These are phyloP conservation scores for Paratinospora sagittata DNA, from an alignment of 164 flowering plant genomes.

Conservation along the genomic window DNA sequence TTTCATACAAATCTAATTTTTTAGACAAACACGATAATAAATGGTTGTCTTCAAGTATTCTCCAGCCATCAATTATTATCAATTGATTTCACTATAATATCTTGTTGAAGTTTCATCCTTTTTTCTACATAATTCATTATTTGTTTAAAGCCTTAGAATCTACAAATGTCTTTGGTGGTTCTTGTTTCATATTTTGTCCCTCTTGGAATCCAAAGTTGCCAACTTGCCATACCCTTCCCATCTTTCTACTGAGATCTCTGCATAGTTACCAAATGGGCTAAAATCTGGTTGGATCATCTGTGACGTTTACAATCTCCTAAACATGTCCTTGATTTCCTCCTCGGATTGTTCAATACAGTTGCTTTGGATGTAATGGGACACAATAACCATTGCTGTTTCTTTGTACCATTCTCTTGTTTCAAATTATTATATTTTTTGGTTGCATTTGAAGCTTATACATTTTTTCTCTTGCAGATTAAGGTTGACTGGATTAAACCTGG, in stretches of 20 bases:
- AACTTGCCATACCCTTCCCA: too few species aligned
- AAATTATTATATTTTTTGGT: background rate
- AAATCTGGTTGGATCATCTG: background rate
- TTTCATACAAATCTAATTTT: too few species aligned
- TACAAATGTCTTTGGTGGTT: background rate
- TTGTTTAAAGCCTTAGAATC: background rate
- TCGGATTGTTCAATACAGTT: background rate
- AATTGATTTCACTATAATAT: too few species aligned
- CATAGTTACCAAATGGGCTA: background rate
- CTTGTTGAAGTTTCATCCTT: too few species aligned
- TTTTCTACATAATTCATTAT: too few species aligned
- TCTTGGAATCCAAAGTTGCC: background rate
- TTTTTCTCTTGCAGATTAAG: conserved; percentile 55
- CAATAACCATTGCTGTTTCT: background rate
- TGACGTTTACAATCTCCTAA: background rate
- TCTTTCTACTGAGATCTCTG: background rate
- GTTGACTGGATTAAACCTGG: conserved; percentile 97
- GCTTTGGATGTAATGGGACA: background rate
- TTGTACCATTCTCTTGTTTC: background rate
- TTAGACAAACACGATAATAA: too few species aligned
- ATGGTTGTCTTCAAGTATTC: too few species aligned
- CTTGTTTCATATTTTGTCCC: background rate
- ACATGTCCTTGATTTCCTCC: background rate
- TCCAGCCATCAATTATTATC: too few species aligned
- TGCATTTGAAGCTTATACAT: background rate